These are phyloP conservation scores for Hypoxylon sp. DNA, from an alignment of 2,329 filamentous ascomycete genomes.

Conservation along the genomic window DNA sequence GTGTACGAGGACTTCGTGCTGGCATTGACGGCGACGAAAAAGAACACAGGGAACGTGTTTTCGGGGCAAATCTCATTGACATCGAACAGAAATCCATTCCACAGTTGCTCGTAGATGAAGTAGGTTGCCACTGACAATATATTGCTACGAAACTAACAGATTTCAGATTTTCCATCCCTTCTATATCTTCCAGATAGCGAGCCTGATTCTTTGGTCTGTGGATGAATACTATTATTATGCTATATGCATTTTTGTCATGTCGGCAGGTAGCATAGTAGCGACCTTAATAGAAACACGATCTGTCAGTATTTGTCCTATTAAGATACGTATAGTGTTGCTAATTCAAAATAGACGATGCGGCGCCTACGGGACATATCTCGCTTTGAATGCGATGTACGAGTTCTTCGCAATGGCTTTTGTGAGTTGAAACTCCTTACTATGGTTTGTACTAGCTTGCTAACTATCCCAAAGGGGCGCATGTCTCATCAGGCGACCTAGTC, in stretches of 20 bases:
- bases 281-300: conserved; percentile 90
- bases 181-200: conserved; percentile 97
- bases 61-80: conserved; percentile 89
- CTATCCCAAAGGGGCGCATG: conserved; percentile 72
- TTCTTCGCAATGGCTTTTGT: conserved; percentile 95
- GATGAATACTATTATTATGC: conserved; percentile 99
- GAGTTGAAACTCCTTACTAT: conserved; percentile 44
- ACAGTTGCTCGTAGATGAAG: conserved; percentile 89
- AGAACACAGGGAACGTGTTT: conserved; percentile 81
- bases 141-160: conserved; percentile 32
- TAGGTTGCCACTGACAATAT: conserved; percentile 47
- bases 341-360: conserved; percentile 75
- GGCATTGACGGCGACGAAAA: conserved; percentile 92
- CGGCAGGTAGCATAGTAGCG: conserved; percentile 86
- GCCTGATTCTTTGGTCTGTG: conserved; percentile 90
- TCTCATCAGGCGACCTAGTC: conserved; percentile 86
- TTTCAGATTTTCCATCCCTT: conserved; percentile 89
- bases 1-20: conserved; percentile 75
- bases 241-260: conserved; percentile 92
- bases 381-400: conserved; percentile 94
- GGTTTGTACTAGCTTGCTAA: conserved; percentile 38
- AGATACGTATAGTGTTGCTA: conserved; percentile 4
- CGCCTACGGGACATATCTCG: conserved; percentile 89
- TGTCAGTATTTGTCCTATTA: conserved; percentile 56
- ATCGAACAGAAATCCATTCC: conserved; percentile 88